Evolutionary conservation across 2,329 filamentous ascomycete species (phyloP), one percentile per base, ranked within the genome.

Genomic region (Seiridium cupressi): DNA sequence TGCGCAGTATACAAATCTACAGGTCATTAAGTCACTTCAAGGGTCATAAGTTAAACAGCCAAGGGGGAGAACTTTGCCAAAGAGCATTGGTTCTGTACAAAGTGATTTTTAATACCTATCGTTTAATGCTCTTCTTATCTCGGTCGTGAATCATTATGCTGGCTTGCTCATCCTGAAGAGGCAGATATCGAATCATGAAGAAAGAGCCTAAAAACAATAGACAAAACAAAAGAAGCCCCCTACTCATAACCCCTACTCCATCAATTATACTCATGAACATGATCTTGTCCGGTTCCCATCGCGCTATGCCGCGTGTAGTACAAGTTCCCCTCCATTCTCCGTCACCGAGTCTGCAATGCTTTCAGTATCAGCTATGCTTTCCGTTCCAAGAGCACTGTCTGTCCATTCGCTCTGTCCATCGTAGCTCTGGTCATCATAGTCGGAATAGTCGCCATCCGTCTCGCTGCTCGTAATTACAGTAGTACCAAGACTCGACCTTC

Each of bases 391-490:
- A 35, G 44, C 59, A 51, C 56, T 81, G 66, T 79, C 79, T 3
- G 80, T 81, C 77, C 79, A 83, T 60, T 83, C 79, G 61, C 80
- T 83, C 35, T 71, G 74, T 34, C 70, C 72, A 47, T 79, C 76
- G 49, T 65, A 64, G 40, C 57, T 54, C 32, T 68, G 68, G n/a
- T 77, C 77, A 57, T 75, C 73, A 53, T 76, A 74, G 58, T 72
- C 74, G 4, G 72, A 70, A 31, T 69, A 67, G 31, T 60, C 63
- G 9, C 53, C 65, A 32, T 66, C 65, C 2, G 64, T 62, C n/a
- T 68, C 68, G 44, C 64, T 58, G 51, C 55, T 60, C 1, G 77
- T 79, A 44, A 82, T 73, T 44, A 82, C 76, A 2, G 81, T 81
- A 5, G 79, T 82, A 46, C 78, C 80, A 18, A 53, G 49, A 53